These are phyloP conservation scores for Crucibulum parvulum DNA, from an alignment of 1,284 basidiomycete species.

Conservation along the genomic window DNA sequence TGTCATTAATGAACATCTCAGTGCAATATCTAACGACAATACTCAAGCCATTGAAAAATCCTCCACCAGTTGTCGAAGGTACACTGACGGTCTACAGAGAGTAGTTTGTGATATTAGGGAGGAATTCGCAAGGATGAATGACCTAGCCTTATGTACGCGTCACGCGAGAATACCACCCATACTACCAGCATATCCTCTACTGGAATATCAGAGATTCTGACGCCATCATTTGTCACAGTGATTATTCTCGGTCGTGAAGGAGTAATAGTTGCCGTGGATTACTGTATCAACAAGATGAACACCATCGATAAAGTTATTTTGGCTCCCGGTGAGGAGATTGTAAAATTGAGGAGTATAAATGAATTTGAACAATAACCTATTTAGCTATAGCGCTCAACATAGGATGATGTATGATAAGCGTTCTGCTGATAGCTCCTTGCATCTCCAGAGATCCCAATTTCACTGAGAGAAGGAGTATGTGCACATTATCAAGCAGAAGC, in stretches of 20 bases:
- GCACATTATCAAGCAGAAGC: no score
- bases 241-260: conserved; percentile 2
- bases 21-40: conserved; percentile 5
- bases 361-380: not conserved
- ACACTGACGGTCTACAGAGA: not conserved
- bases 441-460: no score
- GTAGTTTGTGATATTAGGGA: conserved; percentile 6
- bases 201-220: not conserved
- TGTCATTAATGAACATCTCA: conserved; percentile 1
- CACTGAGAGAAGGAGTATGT: no score
- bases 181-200: conserved; percentile 2
- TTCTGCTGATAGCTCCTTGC: no score
- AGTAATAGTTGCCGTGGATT: conserved; percentile 4
- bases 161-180: not conserved
- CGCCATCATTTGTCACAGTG: conserved; percentile 1
- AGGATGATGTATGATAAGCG: no score
- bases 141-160: conserved; percentile 9
- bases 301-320: conserved; percentile 3
- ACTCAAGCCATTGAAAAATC: conserved; percentile 10
- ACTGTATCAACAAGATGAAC: conserved; percentile 7
- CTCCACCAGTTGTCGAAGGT: conserved; percentile 6
- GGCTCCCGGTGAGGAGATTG: not conserved
- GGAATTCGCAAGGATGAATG: conserved; percentile 6
- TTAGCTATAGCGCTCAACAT: no score
- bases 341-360: conserved; percentile 4